These are phyloP conservation scores for Cercospora janseana DNA, from an alignment of 2,329 filamentous ascomycete species.

Conservation along the genomic window DNA sequence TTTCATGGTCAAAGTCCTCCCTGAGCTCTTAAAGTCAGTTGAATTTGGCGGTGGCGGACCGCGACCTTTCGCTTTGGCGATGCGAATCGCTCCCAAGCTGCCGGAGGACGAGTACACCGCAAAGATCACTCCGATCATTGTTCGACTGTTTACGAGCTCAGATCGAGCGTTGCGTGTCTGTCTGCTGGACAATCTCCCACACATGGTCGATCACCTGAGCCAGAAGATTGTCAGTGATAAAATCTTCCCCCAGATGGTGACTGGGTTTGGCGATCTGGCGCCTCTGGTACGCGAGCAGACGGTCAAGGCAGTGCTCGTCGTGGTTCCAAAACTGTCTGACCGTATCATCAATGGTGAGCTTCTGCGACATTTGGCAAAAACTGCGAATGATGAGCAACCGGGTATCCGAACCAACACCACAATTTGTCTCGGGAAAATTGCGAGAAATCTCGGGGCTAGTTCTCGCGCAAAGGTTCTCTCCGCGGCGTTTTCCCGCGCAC, in stretches of 20 bases:
- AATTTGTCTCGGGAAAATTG: constrained; percentile 94
- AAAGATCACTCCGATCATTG: constrained; percentile 78
- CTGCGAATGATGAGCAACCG: constrained; percentile 94
- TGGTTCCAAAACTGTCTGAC: constrained; percentile 87
- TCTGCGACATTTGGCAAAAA: constrained; percentile 85
- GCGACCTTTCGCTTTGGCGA: constrained; percentile 80
- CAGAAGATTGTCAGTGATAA: constrained; percentile 92
- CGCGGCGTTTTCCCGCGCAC: constrained; percentile 83
- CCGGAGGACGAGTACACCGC: constrained; percentile 85
- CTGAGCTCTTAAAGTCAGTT: constrained; percentile 96
- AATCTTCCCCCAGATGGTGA: constrained; percentile 95
- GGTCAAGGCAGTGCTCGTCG: constrained; percentile 83
- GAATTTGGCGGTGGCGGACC: constrained; percentile 95
- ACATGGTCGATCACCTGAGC: constrained; percentile 86
- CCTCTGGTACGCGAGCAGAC: constrained; percentile 94
- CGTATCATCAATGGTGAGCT: constrained; percentile 91
- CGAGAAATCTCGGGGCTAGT: constrained; percentile 73
- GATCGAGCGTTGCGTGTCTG: constrained; percentile 91
- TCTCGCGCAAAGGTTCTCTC: constrained; percentile 86
- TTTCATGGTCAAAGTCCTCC: constrained; percentile 94
- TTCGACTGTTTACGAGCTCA: constrained; percentile 84
- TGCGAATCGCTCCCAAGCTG: constrained; percentile 87
- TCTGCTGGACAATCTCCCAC: constrained; percentile 79
- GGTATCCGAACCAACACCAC: constrained; percentile 98
- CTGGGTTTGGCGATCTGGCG: constrained; percentile 87